Evolutionary conservation across 257 asterid species (phyloP), one percentile per base, ranked within the genome.

Genomic region (Forsythia suspensa): DNA sequence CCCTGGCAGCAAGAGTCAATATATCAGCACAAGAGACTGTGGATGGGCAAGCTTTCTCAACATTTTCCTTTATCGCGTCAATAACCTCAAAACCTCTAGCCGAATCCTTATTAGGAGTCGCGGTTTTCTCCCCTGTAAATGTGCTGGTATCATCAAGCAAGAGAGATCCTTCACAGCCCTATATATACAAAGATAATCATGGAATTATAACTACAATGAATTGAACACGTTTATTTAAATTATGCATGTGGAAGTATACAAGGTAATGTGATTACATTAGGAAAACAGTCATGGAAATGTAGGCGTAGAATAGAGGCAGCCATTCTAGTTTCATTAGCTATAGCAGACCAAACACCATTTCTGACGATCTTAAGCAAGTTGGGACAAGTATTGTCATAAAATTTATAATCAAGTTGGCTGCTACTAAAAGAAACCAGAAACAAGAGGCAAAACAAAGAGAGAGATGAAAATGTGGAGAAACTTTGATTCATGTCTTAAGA

Each of bases 151-250:
- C 92, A 48, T 92, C 97, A 5, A 92, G 88, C 66, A 92, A 78
- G 74, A 92, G 81, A 2, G 97, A 92, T 70, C 94, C 96, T 34
- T 92, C 97, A 72, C 97, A 92, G 2, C 97, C 96, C 97, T 92
- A 70, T 13, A 68, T n/a, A 36, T 61, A 6, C 12, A 21, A 8
- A 3, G 3, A 21, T 61, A 61, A 24, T 9, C 61, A 52, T 1
- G 65, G n/a, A 55, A 18, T 48, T 13, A 4, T 48, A 15, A 48
- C n/a, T 29, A 13, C 7, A 0, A 2, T 4, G 6, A 6, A 42
- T 16, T 51, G 46, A 52, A 48, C 29, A 51, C 36, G 2, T 13
- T 24, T n/a, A 12, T 48, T 13, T 3, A 4, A 48, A 41, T 46
- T 34, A 61, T 24, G 41, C 24, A 75, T 29, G 34, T 10, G 43